phyloP scores from a whole-genome alignment of 805 yeast genomes.

The Candida gorgasii region DNA sequence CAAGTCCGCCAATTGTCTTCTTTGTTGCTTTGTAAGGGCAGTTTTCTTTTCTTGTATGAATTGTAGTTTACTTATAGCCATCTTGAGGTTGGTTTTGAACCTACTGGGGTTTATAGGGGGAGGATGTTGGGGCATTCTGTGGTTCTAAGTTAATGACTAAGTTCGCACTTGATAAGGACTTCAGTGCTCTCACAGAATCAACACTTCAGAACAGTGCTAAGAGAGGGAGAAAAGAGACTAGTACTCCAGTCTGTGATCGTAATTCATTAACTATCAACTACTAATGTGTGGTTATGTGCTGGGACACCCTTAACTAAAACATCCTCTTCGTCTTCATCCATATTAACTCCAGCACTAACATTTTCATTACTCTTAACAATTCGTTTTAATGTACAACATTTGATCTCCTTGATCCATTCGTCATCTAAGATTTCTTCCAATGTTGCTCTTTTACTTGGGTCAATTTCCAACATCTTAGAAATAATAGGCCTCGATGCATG shows the following conservation, averaged over 20 bases:
- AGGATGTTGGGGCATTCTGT: conserved; percentile 18
- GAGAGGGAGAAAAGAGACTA: too few species aligned
- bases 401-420: conserved; percentile 68
- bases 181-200: too few species aligned
- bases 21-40: conserved; percentile 72
- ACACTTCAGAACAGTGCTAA: too few species aligned
- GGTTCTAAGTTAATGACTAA: not conserved
- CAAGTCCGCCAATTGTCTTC: conserved; percentile 70
- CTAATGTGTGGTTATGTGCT: conserved; percentile 42
- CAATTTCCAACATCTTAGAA: conserved; percentile 63
- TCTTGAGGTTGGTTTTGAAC: conserved; percentile 51
- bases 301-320: conserved; percentile 37
- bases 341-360: conserved; percentile 21
- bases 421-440: conserved; percentile 65
- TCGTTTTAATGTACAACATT: conserved; percentile 54
- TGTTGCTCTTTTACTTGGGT: conserved; percentile 62
- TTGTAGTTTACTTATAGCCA: conserved; percentile 70
- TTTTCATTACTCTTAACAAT: conserved; percentile 21
- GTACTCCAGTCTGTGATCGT: too few species aligned
- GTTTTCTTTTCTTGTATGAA: conserved; percentile 73
- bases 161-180: not conserved
- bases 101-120: conserved; percentile 34
- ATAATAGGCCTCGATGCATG: conserved; percentile 81
- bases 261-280: conserved; percentile 20
- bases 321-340: conserved; percentile 41